phyloP scores from a whole-genome alignment of 2,329 filamentous ascomycete genomes.

The Emydomyces testavorans region DNA sequence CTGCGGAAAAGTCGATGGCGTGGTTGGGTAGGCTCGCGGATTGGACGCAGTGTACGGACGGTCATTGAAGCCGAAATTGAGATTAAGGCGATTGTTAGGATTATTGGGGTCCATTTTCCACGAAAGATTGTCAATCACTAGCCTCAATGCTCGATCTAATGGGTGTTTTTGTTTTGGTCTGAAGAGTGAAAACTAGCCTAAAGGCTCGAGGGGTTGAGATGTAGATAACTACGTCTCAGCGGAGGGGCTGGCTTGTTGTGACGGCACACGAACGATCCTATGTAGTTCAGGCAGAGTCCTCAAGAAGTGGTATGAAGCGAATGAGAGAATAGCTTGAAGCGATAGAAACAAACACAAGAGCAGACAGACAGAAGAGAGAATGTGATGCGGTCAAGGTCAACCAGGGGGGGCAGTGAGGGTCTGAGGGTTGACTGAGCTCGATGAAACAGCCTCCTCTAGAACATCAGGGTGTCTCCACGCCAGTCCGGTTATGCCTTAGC shows the following conservation, averaged over 20 bases:
- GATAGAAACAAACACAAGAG: neutral
- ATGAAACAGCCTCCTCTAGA: neutral
- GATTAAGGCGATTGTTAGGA: constrained; percentile 41
- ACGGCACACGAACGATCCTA: no score
- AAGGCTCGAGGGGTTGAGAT: constrained; percentile 1
- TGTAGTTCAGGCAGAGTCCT: neutral
- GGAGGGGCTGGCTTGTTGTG: neutral
- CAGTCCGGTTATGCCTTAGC: constrained; percentile 8
- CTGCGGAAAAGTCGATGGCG: constrained; percentile 91
- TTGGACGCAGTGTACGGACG: constrained; percentile 51
- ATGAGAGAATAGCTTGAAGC: neutral
- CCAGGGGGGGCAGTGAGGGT: neutral
- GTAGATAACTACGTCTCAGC: constrained; percentile 5
- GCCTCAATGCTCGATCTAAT: constrained; percentile 34
- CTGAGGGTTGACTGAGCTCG: no score
- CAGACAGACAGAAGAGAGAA: neutral
- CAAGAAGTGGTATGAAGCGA: neutral
- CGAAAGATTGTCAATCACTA: constrained; percentile 19
- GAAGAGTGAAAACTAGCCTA: constrained; percentile 1
- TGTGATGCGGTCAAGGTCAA: neutral
- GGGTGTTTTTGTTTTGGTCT: constrained; percentile 8
- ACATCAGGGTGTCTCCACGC: constrained; percentile 1
- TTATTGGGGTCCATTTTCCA: constrained; percentile 45
- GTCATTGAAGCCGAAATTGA: constrained; percentile 46
- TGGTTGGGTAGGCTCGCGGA: constrained; percentile 62